phyloP scores from a whole-genome alignment of 345 rosid species.

The Cardiospermum halicacabum region DNA sequence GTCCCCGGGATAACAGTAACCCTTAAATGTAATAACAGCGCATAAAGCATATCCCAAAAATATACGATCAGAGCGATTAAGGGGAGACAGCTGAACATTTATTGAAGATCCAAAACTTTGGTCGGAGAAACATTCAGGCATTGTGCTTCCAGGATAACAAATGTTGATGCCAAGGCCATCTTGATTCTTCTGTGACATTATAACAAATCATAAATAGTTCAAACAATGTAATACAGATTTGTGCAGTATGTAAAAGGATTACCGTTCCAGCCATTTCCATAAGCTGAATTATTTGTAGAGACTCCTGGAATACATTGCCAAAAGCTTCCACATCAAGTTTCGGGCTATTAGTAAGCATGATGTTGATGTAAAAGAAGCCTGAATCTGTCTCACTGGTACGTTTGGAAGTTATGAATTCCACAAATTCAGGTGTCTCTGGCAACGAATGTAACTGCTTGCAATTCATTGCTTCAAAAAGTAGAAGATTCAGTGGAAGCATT shows the following conservation, averaged over 20 bases:
- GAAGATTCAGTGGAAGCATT: not conserved
- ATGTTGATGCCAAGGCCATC: not conserved
- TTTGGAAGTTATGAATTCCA: not conserved
- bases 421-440: not conserved
- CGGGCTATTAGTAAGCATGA: not conserved
- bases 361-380: not conserved
- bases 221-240: not conserved
- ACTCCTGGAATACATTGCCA: not conserved
- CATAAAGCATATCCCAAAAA: not conserved
- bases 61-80: not conserved
- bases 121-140: not conserved
- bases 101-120: not conserved
- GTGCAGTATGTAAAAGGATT: not conserved
- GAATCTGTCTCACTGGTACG: not conserved
- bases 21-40: not conserved
- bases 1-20: too few relatives aligned
- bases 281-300: not conserved
- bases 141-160: not conserved
- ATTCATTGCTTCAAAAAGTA: not conserved
- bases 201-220: not conserved
- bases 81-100: too few relatives aligned
- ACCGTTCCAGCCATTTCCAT: not conserved
- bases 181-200: not conserved
- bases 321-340: not conserved
- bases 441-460: conserved; percentile 1